Evolutionary conservation across 257 asterid species (phyloP).

Genomic region (Solanum paucissectum): DNA sequence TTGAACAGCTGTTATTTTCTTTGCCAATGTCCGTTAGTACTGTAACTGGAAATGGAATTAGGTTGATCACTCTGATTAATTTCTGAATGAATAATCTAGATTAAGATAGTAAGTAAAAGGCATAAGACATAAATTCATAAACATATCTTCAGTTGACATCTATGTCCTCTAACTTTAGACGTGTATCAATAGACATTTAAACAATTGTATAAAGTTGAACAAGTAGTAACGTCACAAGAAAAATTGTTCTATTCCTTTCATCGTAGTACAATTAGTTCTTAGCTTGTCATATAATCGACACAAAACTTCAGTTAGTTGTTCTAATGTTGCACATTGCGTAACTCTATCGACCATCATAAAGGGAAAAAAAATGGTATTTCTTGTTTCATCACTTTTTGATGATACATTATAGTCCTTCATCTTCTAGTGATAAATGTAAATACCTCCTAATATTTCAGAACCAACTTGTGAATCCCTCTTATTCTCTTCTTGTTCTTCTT

Average conservation of each 20-base stretch:
- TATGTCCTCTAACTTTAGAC: background rate
- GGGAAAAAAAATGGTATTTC: background rate
- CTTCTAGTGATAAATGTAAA: background rate
- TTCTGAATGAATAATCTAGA: background rate
- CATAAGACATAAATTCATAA: too few relatives aligned
- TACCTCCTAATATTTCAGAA: constrained; percentile 4
- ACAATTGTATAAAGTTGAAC: too few relatives aligned
- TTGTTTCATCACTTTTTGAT: background rate
- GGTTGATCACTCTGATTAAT: background rate
- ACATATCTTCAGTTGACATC: background rate
- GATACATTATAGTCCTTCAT: background rate
- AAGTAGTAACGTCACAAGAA: background rate
- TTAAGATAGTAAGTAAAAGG: background rate
- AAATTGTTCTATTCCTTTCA: background rate
- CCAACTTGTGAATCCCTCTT: background rate
- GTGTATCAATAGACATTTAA: background rate
- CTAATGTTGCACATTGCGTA: background rate
- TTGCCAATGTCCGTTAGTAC: background rate
- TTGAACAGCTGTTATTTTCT: background rate
- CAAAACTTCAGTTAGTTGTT: background rate
- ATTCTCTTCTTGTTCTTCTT: background rate
- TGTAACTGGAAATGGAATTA: background rate
- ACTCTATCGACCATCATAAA: background rate
- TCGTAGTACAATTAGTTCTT: background rate
- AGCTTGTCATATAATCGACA: background rate